Evolutionary conservation across 2,329 filamentous ascomycete species (phyloP), one percentile per base, ranked within the genome.

Genomic region (Colletotrichum tropicale): DNA sequence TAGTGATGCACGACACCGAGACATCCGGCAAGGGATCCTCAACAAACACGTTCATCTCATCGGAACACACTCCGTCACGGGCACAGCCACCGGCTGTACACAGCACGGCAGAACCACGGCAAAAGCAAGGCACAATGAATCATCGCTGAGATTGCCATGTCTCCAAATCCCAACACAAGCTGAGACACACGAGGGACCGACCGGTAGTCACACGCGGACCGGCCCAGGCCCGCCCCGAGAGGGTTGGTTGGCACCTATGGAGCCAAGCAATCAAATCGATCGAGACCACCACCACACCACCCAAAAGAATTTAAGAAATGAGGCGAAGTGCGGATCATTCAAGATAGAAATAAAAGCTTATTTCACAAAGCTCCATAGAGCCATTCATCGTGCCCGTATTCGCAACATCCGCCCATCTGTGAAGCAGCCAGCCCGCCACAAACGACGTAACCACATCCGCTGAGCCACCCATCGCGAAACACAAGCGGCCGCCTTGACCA

Each of bases 401-500:
- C 55, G 24, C 30, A 62, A 56, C 18, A n/a, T 8, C 16, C 32
- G 15, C 12, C 32, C 36, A 52, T 61, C 60, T 18, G 26, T 61
- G 26, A 48, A 26, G 12, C 9, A 26, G 12, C 9, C 58, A 61
- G 28, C 26, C 30, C 2, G 24, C 38, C 38, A 48, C 43, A 21
- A 4, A 43, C 67, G 36, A 71, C 68, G 67, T 61, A 71, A 71
- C 48, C 66, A 32, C 21, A 60, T 15, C 36, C 15, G 28, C 21
- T 16, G 12, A 72, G 32, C 43, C 71, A 70, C 66, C 38, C 58
- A 21, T 28, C 16, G 28, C 67, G 48, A 66, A 66, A 74, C 48
- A 58, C 67, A 38, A 71, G 71, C 67, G 67, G 67, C 60, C 61
- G 61, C 60, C 34, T 34, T 62, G 67, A 71, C 71, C 71, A 24